Percentiles rank a stretch among this genome's conserved stretches.
phyloP scores from a whole-genome alignment of 2,329 filamentous ascomycete genomes.

The Xylaria sp. region DNA sequence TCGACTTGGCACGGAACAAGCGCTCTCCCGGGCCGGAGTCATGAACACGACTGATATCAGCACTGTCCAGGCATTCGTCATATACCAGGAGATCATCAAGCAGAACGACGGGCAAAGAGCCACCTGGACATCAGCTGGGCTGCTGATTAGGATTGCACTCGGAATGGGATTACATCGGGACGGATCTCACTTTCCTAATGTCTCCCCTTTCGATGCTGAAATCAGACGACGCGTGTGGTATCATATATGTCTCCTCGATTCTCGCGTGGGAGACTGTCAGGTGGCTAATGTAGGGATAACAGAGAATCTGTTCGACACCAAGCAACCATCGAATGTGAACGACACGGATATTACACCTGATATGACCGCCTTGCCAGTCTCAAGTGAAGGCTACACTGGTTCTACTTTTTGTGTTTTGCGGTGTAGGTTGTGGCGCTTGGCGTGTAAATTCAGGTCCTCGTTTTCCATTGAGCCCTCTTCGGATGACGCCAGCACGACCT shows the following conservation, averaged over 20 bases:
- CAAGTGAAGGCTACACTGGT: constrained; percentile 20
- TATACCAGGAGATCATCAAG: constrained; percentile 19
- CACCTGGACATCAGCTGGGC: constrained; percentile 19
- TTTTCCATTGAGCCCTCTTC: constrained; percentile 5
- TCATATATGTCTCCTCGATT: constrained; percentile 25
- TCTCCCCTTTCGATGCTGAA: constrained; percentile 22
- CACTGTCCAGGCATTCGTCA: constrained; percentile 24
- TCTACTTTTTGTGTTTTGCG: constrained; percentile 21
- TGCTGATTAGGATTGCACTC: constrained; percentile 14
- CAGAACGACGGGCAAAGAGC: constrained; percentile 22
- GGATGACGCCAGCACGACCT: neutral
- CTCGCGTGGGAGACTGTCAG: constrained; percentile 22
- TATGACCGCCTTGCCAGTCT: constrained; percentile 13
- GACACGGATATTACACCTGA: constrained; percentile 24
- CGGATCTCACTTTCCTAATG: constrained; percentile 23
- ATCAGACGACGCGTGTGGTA: constrained; percentile 25
- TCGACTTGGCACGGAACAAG: constrained; percentile 21
- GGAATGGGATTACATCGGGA: constrained; percentile 26
- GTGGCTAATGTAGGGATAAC: constrained; percentile 16
- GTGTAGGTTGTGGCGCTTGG: constrained; percentile 25
- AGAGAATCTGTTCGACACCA: constrained; percentile 21
- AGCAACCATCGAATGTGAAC: constrained; percentile 26
- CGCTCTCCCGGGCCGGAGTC: constrained; percentile 19
- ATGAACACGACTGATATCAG: constrained; percentile 28
- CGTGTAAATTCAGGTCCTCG: constrained; percentile 12